Evolutionary conservation across 2,329 filamentous ascomycete species (phyloP), one percentile per base, ranked within the genome.

Genomic region (Neonectria hederae): DNA sequence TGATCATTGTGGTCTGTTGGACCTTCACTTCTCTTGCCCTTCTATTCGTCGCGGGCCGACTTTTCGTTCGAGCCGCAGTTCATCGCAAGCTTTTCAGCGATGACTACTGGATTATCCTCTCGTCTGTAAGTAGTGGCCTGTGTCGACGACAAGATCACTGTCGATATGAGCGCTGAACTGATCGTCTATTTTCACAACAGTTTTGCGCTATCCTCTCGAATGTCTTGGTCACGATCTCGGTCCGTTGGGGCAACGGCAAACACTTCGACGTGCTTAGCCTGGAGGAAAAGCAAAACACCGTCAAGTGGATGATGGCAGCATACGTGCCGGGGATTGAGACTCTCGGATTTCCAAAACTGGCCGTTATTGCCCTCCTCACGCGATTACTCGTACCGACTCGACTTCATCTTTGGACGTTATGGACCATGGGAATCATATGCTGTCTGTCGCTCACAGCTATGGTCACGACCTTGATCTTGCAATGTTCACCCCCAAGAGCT

Each of bases 241-340:
- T 72, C 4, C 40, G 38, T 6, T 63, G 62, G 28, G 71, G 70
- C 10, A 72, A 73, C 28, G 71, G 71, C 3, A 59, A 67, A 42
- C 71, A 72, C 48, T 68, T 67, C 30, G 40, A 30, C 7, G 24
- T 55, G 10, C 63, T 73, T 11, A 49, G 55, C 5, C n/a, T 59
- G 26, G 32, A 38, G 14, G 14, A 38, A 35, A 38, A 38, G 32
- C 32, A 38, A 17, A 38, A 38, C 14, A 38, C 32, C 2, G 14
- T 38, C 32, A 38, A 38, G 14, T 38, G 32, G 32, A 38, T 38
- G 32, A 38, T 38, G 32, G 38, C 38, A 21, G 38, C 38, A 42
- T 19, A 42, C 17, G 38, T 42, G n/a, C 38, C 38, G 9, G 38
- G 38, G 2, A 42, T 42, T 10, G n/a, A 19, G 38, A 9, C 38